Evolutionary conservation across 805 yeast genomes (phyloP).

Genomic region (Vanderwaltozyma polyspora): DNA sequence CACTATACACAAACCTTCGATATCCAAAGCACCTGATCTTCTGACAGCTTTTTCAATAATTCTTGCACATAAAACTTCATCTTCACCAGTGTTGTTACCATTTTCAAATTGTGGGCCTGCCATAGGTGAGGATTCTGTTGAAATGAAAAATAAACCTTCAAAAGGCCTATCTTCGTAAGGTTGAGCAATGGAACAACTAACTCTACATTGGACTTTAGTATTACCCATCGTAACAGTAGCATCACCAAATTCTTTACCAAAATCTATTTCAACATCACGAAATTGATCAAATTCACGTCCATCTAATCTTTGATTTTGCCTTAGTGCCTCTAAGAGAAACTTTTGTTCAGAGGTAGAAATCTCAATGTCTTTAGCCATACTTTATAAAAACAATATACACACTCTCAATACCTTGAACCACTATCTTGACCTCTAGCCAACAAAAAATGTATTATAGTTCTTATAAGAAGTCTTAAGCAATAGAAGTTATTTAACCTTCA

Average conservation of each 20-base stretch:
- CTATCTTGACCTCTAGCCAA: too few relatives aligned
- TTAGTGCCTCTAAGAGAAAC: constrained; percentile 53
- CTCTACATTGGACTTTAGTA: constrained; percentile 40
- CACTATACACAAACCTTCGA: constrained; percentile 79
- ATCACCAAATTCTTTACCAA: constrained; percentile 69
- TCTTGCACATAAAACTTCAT: constrained; percentile 70
- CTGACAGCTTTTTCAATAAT: constrained; percentile 86
- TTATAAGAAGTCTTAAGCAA: too few relatives aligned
- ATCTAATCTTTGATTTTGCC: constrained; percentile 52
- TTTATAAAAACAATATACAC: too few relatives aligned
- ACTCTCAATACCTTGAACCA: too few relatives aligned
- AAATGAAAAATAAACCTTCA: constrained; percentile 78
- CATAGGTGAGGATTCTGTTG: constrained; percentile 83
- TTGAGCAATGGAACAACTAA: constrained; percentile 61
- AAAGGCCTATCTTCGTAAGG: constrained; percentile 90
- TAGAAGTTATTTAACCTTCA: too few relatives aligned
- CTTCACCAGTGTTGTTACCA: constrained; percentile 55
- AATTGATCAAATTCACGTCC: constrained; percentile 56
- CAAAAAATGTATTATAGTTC: too few relatives aligned
- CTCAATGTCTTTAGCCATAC: constrained; percentile 54
- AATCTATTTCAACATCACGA: constrained; percentile 51
- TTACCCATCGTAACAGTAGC: constrained; percentile 70
- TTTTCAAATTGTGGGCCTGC: constrained; percentile 79
- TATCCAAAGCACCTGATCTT: constrained; percentile 81
- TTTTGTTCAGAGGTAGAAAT: constrained; percentile 52